These are phyloP conservation scores for Triangularia setosa DNA, from an alignment of 2,329 filamentous ascomycete genomes.

Conservation along the genomic window DNA sequence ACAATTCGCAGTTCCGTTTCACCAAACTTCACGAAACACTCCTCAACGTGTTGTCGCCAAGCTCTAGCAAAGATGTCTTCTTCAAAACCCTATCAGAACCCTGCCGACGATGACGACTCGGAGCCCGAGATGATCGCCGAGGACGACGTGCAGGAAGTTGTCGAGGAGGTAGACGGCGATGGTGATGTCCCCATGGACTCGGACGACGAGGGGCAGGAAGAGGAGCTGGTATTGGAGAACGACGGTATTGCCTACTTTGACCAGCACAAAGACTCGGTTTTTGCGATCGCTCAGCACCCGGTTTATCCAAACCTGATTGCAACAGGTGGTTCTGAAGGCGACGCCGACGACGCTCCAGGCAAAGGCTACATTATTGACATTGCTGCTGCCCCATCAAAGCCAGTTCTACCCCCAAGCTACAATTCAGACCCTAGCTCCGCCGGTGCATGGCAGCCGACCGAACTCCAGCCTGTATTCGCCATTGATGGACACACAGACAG, in stretches of 20 bases:
- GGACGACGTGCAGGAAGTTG: slow-evolving; percentile 75
- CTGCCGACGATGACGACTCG: slow-evolving; percentile 51
- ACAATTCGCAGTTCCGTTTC: background rate
- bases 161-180: slow-evolving; percentile 36
- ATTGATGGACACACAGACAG: slow-evolving; percentile 91
- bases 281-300: slow-evolving; percentile 92
- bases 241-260: slow-evolving; percentile 94
- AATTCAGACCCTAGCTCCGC: slow-evolving; percentile 57
- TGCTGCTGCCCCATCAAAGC: slow-evolving; percentile 56
- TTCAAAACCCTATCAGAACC: slow-evolving; percentile 34
- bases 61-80: slow-evolving; percentile 18
- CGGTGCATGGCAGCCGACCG: slow-evolving; percentile 48
- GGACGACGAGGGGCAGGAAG: slow-evolving; percentile 51
- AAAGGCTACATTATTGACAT: slow-evolving; percentile 83
- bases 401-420: slow-evolving; percentile 73
- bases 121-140: slow-evolving; percentile 70
- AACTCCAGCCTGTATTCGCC: slow-evolving; percentile 63
- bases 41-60: background rate
- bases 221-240: slow-evolving; percentile 80
- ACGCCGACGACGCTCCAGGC: slow-evolving; percentile 60
- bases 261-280: slow-evolving; percentile 83
- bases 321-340: slow-evolving; percentile 71
- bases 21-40: background rate
- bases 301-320: slow-evolving; percentile 71
- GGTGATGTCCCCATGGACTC: slow-evolving; percentile 80